These are phyloP conservation scores for Russula earlei DNA, from an alignment of 768 basidiomycete genomes.

Conservation along the genomic window DNA sequence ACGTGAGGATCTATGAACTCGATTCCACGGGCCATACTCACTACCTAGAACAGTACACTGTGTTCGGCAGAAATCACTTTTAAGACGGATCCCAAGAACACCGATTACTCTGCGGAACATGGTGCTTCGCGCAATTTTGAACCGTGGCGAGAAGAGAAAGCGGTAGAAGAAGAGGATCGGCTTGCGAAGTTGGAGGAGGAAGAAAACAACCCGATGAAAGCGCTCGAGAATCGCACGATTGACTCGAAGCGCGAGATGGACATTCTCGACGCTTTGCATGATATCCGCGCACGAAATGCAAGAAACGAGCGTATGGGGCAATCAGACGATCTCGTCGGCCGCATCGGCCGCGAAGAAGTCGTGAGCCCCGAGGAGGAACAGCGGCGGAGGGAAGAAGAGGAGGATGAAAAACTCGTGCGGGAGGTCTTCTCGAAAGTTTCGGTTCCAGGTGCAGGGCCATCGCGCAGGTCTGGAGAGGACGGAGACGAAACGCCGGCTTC, in stretches of 20 bases:
- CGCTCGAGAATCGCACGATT: constrained; percentile 82
- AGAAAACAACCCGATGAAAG: constrained; percentile 96
- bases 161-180: constrained; percentile 72
- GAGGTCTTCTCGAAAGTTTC: constrained; percentile 76
- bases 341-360: constrained; percentile 55
- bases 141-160: constrained; percentile 84
- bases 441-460: constrained; percentile 25
- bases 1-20: constrained; percentile 29
- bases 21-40: constrained; percentile 18
- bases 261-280: constrained; percentile 89
- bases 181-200: constrained; percentile 82
- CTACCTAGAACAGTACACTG: constrained; percentile 49
- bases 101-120: constrained; percentile 88
- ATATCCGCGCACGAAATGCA: constrained; percentile 79
- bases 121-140: constrained; percentile 98
- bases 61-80: constrained; percentile 99
- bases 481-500: constrained; percentile 23
- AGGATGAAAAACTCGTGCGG: constrained; percentile 85
- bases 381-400: constrained; percentile 66
- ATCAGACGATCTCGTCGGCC: constrained; percentile 55
- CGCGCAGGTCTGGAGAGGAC: constrained; percentile 9
- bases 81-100: constrained; percentile 98
- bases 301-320: constrained; percentile 82
- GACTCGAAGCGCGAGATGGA: constrained; percentile 99
- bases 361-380: constrained; percentile 72